Evolutionary conservation across 179 eudicot species (phyloP).

Genomic region (Beta lomatogona): DNA sequence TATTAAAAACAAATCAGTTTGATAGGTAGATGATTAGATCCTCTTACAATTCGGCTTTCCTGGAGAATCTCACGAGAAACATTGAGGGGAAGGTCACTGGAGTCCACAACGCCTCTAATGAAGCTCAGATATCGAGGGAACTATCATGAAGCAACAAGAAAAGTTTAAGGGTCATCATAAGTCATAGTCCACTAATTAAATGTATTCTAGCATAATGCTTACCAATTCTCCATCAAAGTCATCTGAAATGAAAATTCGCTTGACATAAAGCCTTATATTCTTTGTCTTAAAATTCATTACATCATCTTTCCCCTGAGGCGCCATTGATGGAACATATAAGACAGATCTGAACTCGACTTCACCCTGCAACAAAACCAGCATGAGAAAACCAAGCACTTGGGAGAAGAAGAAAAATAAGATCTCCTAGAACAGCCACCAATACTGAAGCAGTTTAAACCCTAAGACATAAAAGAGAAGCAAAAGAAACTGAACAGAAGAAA

Average conservation of each 20-base stretch:
- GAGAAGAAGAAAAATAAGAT: neutral
- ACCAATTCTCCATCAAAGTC: conserved; percentile 99
- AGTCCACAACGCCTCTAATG: conserved; percentile 93
- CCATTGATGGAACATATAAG: conserved; percentile 71
- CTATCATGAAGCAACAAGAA: conserved; percentile 36
- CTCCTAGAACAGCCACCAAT: neutral
- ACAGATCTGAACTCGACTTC: conserved; percentile 95
- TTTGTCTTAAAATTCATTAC: conserved; percentile 72
- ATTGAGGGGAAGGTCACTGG: conserved; percentile 95
- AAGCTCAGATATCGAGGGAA: conserved; percentile 95
- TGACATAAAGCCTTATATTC: conserved; percentile 91
- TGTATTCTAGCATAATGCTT: conserved; percentile 18
- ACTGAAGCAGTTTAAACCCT: neutral
- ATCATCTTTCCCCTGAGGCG: conserved; percentile 82
- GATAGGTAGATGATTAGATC: neutral
- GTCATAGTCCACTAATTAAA: neutral
- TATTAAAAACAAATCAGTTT: neutral
- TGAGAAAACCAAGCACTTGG: neutral
- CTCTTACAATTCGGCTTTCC: conserved; percentile 95
- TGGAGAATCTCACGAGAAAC: conserved; percentile 98
- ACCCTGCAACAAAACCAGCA: conserved; percentile 56
- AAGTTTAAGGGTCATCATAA: conserved; percentile 2
- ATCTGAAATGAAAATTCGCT: conserved; percentile 95
- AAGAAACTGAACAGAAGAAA: neutral
- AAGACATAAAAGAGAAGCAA: neutral